Base-by-base conservation (phyloP, 805 yeast genomes). In the Schwanniomyces occidentalis region DNA sequence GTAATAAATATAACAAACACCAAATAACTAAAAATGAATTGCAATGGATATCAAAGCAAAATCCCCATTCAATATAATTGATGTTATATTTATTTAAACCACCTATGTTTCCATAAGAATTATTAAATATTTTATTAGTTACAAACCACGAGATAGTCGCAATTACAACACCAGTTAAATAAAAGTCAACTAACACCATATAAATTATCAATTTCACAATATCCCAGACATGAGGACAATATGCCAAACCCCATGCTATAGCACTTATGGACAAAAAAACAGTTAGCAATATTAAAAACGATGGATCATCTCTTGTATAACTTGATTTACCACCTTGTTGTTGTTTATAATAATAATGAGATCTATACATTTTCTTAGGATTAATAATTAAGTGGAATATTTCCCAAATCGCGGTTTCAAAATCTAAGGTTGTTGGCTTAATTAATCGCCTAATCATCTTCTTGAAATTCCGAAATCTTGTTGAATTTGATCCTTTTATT, bases 391-490 rank as follows among this genome's bases (percentile, higher is more conserved):
- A 63, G 51, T 87, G 76, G 41, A 83, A 66, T 60, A 89, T 82
- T 56, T 90, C 97, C 96, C 96, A 90, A 40, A 80, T 72, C 9
- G 96, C 96, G 1, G 95, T 85, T 58, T 90, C 97, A 51, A 89
- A 85, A 61, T 90, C 96, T 35, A 89, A 68, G 0, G 95, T 82
- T 6, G 82, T 85, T 1, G 95, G 90, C 46, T 80, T 78, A 43
- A 83, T 65, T 19, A 65, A 41, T 34, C 73, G 49, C 33, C 51
- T 52, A 30, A 54, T 34, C 67, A 66, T 62, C 20, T 44, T 52
- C 41, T 52, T 56, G 35, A 61, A 34, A 36, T 51, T 57, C 18
- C 48, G 46, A 32, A 58, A 45, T 31, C 38, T 29, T 12, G 32
- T 34, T 9, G 25, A 23, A 32, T 45, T 24, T 41, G 45, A 17